Conservation (phyloP, 2,329 filamentous ascomycete species). For the Pleurostoma richardsiae region DNA sequence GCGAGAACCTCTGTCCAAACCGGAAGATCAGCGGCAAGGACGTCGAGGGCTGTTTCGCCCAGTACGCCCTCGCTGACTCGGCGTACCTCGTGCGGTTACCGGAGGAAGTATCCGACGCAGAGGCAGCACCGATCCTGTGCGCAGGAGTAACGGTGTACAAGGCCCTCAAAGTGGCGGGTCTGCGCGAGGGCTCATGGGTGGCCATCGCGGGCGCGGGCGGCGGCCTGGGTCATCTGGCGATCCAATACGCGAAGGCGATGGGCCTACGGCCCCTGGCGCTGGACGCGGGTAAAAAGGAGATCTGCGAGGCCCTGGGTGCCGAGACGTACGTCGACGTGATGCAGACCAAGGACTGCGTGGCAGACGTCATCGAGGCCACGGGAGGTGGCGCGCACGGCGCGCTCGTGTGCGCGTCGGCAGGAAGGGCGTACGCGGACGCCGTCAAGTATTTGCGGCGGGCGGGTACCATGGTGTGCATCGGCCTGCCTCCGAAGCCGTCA, state of each 20-base stretch:
- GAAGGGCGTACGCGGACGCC: background rate
- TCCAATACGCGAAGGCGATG: constrained; percentile 20
- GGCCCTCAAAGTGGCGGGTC: constrained; percentile 4
- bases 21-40: background rate
- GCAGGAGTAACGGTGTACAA: constrained; percentile 22
- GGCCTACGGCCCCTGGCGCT: constrained; percentile 19
- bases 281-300: constrained; percentile 15
- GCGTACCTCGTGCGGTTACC: background rate
- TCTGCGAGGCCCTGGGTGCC: constrained; percentile 16
- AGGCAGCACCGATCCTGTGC: constrained; percentile 22
- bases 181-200: constrained; percentile 18
- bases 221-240: constrained; percentile 24
- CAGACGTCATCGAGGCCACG: constrained; percentile 14
- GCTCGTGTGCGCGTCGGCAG: background rate
- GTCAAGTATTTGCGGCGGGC: background rate
- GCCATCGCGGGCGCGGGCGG: constrained; percentile 23
- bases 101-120: constrained; percentile 23
- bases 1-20: background rate
- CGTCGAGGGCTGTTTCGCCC: background rate
- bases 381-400: constrained; percentile 16
- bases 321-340: constrained; percentile 20
- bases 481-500: background rate
- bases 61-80: background rate
- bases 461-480: background rate
- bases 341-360: constrained; percentile 11